Evolutionary conservation across 148 eudicot genomes (phyloP).

Genomic region (Camellia granthamiana): DNA sequence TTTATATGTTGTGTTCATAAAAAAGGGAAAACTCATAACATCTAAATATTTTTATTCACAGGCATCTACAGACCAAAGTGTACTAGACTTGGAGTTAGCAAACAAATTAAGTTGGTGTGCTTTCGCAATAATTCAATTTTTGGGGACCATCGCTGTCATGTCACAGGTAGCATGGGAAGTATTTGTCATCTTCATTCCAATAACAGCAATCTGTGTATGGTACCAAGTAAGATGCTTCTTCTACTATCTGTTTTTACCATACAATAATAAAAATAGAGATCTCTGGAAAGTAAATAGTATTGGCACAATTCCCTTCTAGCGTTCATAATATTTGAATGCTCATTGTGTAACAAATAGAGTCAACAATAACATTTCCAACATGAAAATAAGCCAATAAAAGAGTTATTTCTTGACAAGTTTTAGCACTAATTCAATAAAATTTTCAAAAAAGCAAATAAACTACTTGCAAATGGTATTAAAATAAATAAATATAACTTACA

Average conservation of each 20-base stretch:
- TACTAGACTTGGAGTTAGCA: constrained; percentile 86
- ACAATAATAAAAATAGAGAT: not conserved
- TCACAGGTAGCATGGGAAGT: constrained; percentile 99
- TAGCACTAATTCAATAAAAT: not conserved
- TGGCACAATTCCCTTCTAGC: not conserved
- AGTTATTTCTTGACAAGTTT: not conserved
- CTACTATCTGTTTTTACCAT: not conserved
- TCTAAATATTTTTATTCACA: constrained; percentile 25
- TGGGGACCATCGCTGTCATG: constrained; percentile 94
- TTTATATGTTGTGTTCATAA: not conserved
- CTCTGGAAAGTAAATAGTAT: not conserved
- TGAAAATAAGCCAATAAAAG: not conserved
- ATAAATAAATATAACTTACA: not conserved
- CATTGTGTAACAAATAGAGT: not conserved
- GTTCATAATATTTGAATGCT: not conserved
- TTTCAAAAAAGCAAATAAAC: not conserved
- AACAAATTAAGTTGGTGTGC: constrained; percentile 90
- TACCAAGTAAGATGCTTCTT: constrained; percentile 53
- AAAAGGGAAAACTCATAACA: too few species aligned
- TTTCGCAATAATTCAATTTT: constrained; percentile 76
- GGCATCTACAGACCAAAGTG: constrained; percentile 98
- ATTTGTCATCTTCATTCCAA: constrained; percentile 85
- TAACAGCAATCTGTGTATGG: constrained; percentile 88
- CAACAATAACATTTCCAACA: not conserved
- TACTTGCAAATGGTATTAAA: too few species aligned